These are phyloP conservation scores for Tylopilus cervinicoccineus DNA, from an alignment of 768 basidiomycete species.

Conservation along the genomic window DNA sequence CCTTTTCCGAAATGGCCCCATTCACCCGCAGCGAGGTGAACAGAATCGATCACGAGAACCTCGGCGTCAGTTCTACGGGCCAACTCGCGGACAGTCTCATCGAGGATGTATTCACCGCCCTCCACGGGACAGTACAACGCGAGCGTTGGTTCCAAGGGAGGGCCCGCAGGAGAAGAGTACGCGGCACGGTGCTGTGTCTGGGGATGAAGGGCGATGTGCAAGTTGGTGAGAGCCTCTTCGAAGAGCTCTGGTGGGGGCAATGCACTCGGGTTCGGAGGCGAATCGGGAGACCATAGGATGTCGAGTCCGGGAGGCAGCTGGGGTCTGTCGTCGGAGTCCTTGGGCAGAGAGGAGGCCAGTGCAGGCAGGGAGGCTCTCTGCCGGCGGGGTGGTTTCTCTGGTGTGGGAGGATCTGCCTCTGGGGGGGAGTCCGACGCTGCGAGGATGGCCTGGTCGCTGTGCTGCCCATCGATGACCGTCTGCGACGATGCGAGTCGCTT, in stretches of 20 bases:
- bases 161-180: slow-evolving; percentile 49
- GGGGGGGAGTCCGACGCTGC: slow-evolving; percentile 23
- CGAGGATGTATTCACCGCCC: slow-evolving; percentile 81
- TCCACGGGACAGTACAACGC: slow-evolving; percentile 78
- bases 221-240: slow-evolving; percentile 69
- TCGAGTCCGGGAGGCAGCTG: slow-evolving; percentile 54
- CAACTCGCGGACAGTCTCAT: slow-evolving; percentile 74
- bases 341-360: slow-evolving; percentile 3
- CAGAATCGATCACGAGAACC: slow-evolving; percentile 78
- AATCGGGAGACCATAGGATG: slow-evolving; percentile 63
- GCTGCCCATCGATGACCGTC: slow-evolving; percentile 12
- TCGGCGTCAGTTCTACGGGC: slow-evolving; percentile 73
- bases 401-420: slow-evolving; percentile 20
- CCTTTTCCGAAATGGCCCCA: slow-evolving; percentile 84
- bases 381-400: slow-evolving; percentile 25
- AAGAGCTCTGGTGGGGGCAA: slow-evolving; percentile 75
- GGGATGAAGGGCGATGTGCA: slow-evolving; percentile 75
- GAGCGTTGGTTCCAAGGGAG: slow-evolving; percentile 74
- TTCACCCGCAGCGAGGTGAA: slow-evolving; percentile 84
- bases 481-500: slow-evolving; percentile 25
- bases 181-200: slow-evolving; percentile 74
- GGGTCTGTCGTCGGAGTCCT: slow-evolving; percentile 29
- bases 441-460: slow-evolving; percentile 7
- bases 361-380: slow-evolving; percentile 7
- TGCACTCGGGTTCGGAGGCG: slow-evolving; percentile 20